Conservation (phyloP, 306 rosid genomes). For the Dryas alaskensis region DNA sequence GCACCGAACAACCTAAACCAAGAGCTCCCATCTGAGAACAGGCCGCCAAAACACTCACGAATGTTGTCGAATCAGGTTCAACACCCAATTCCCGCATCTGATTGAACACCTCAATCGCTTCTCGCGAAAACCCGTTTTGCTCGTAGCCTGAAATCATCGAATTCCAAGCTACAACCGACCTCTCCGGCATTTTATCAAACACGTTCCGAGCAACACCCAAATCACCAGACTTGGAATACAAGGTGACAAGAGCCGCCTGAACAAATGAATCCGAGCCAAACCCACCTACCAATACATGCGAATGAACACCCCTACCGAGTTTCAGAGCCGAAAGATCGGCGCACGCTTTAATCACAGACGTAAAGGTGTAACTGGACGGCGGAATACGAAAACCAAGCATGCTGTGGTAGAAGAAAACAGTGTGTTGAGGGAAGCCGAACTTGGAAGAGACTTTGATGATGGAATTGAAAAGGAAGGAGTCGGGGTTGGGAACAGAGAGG, state of each 20-base stretch:
- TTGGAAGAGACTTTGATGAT: constrained; percentile 61
- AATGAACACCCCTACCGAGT: constrained; percentile 49
- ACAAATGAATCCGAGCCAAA: constrained; percentile 61
- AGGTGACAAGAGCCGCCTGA: constrained; percentile 53
- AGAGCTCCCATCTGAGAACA: constrained; percentile 78
- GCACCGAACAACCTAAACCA: constrained; percentile 66
- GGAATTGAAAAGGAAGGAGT: constrained; percentile 67
- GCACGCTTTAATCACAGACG: constrained; percentile 86
- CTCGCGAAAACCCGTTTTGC: constrained; percentile 60
- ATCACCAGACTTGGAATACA: constrained; percentile 52
- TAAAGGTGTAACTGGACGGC: constrained; percentile 71
- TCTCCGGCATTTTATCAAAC: constrained; percentile 66
- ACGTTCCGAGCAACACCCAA: constrained; percentile 44
- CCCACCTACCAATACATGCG: constrained; percentile 64
- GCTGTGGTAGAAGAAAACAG: constrained; percentile 54
- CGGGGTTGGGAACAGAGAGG: constrained; percentile 51
- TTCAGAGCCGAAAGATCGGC: constrained; percentile 55
- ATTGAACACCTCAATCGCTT: constrained; percentile 49
- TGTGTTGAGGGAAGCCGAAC: constrained; percentile 50
- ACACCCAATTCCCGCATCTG: constrained; percentile 44
- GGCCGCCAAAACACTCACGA: constrained; percentile 64
- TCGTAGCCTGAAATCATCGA: constrained; percentile 81
- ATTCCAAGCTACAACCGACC: constrained; percentile 77
- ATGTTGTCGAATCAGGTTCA: constrained; percentile 61
- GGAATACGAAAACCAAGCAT: constrained; percentile 49